Evolutionary conservation across 169 alveolate genomes (phyloP), one percentile per base, ranked within the genome.

Genomic region (Plasmodium ovale): DNA sequence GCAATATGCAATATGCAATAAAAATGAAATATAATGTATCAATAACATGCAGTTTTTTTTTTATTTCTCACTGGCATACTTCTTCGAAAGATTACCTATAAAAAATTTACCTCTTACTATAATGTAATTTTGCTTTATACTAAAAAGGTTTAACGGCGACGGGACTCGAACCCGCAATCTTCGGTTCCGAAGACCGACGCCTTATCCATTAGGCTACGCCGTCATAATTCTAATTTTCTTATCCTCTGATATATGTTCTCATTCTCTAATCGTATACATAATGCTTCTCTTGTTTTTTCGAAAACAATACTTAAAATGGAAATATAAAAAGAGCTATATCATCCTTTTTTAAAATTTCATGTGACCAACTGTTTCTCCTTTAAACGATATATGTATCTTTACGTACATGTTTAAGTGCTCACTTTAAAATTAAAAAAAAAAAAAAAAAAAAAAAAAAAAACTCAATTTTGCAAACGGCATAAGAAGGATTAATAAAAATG

Each of bases 111-210:
- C n/a, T n/a, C n/a, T n/a, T n/a, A 10, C 14, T 42, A 42, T 42
- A 14, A 9, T 42, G 14, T 42, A 42, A 10, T 42, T 42, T 42
- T 42, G 7, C 14, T 10, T 42, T 42, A 14, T 21, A 47, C 12
- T 47, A 54, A 54, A 65, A 37, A 16, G 33, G 27, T 19, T 21
- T 90, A 94, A 95, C 97, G 97, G 92, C 97, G 98, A 94, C 96
- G 97, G 98, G 99, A 96, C 98, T 97, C 99, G 99, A 97, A 97
- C 99, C 99, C 98, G 97, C 98, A 96, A 96, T 96, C 99, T 96
- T 96, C 97, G 97, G 99, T 94, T 97, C 98, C 99, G 99, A 94
- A 97, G 98, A 95, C 99, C 97, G 97, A 97, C 98, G 99, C 98
- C 98, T 93, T 97, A 96, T 97, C 99, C 99, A 96, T 97, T 97